phyloP scores from a whole-genome alignment of 1,139 yeast species.

The Ashbya aceris region DNA sequence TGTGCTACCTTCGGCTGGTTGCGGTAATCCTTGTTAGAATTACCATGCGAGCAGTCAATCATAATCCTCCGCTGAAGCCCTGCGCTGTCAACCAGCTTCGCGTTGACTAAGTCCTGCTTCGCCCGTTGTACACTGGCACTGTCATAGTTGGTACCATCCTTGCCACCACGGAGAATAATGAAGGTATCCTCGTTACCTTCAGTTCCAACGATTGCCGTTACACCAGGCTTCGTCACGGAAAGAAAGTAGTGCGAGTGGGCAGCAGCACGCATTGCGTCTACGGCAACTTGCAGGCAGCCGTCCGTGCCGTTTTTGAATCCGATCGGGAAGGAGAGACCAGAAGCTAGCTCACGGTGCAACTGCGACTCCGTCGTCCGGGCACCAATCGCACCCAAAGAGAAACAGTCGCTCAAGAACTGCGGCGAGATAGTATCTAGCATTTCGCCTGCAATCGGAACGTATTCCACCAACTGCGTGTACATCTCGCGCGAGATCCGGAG shows the following conservation, averaged over 20 bases:
- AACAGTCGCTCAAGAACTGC: conserved; percentile 80
- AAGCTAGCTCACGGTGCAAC: conserved; percentile 89
- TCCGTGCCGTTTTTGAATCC: conserved; percentile 98
- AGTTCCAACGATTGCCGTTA: conserved; percentile 91
- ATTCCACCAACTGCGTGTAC: conserved; percentile 72
- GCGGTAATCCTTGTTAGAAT: conserved; percentile 78
- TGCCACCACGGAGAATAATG: conserved; percentile 92
- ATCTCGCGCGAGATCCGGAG: conserved; percentile 79
- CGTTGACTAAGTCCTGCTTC: conserved; percentile 50
- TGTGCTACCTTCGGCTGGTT: conserved; percentile 93
- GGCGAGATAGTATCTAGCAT: conserved; percentile 97
- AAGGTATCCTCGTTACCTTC: conserved; percentile 89
- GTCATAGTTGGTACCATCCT: conserved; percentile 83
- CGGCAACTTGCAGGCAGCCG: conserved; percentile 83
- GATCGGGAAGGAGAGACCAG: conserved; percentile 92
- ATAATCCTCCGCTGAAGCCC: conserved; percentile 61
- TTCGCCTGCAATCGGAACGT: conserved; percentile 89
- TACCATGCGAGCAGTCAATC: conserved; percentile 98
- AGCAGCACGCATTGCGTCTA: conserved; percentile 91
- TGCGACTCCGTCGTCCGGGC: conserved; percentile 98
- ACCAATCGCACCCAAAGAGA: conserved; percentile 93
- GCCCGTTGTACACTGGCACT: conserved; percentile 62
- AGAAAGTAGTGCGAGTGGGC: conserved; percentile 89
- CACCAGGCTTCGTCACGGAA: conserved; percentile 89
- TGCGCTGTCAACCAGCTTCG: conserved; percentile 41